Evolutionary conservation across 2,329 filamentous ascomycete genomes (phyloP), one percentile per base, ranked within the genome.

Genomic region (Monosporascus ibericus): DNA sequence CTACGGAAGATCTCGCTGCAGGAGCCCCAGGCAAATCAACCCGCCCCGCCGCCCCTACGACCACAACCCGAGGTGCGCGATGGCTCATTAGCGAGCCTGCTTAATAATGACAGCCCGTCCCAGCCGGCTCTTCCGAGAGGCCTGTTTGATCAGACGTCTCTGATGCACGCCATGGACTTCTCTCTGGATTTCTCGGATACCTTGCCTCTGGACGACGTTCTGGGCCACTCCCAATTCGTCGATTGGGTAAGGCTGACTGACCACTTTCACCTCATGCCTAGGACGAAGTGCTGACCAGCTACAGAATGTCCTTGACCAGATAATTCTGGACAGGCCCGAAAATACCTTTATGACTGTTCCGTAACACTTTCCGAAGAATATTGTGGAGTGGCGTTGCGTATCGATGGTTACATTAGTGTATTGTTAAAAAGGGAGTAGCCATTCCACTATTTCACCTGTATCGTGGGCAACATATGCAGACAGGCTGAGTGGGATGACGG

Each of bases 211-310:
- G 72, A 75, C 20, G 66, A 58, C 49, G 66, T 74, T 25, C 60
- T 74, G 37, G 65, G 62, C 37, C 61, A 64, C 38, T 58, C 63
- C 0, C 65, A 65, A 22, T 59, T 65, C 17, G 60, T 73, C 39
- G 71, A 76, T 52, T 76, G 72, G 73, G 73, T 73, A 65, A 55
- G 70, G 59, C 17, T 46, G 9, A 22, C 18, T 18, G 18, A 18
- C 9, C 9, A 47, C 6, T 47, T 22, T 22, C 30, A 14, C 30
- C 5, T 34, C 30, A 5, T 14, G 30, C 9, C 27, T 34, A 11
- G 2, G 30, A 14, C 30, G 30, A 14, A 24, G 15, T 44, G 51
- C 56, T 63, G 56, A 34, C 30, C 30, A 34, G 30, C 30, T 34
- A 38, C 47, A 66, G 63, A 61, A 44, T 49, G 54, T 60, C 49